Evolutionary conservation across 2,329 filamentous ascomycete species (phyloP), one percentile per base, ranked within the genome.

Genomic region (Alternaria longipes): DNA sequence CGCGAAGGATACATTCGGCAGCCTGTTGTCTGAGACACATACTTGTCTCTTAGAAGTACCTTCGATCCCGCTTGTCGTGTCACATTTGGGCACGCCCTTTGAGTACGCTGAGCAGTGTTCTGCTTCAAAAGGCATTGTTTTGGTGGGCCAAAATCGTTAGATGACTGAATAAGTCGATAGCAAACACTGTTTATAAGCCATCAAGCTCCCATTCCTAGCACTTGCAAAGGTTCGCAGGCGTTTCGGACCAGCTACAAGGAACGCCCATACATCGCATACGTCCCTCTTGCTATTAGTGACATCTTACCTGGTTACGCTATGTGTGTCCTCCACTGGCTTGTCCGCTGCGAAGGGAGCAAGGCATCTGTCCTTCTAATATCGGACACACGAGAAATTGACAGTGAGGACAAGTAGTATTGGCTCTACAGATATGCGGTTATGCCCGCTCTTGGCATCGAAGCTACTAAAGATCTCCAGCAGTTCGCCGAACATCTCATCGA

Each of bases 321-420:
- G 60, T 54, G 58, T 28, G 54, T 65, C 14, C 30, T 63, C 8
- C 50, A 63, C 16, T 63, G 63, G 60, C 56, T 57, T 22, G 42
- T 41, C 5, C 20, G 36, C 7, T 46, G 54, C 6, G 41, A 60
- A 16, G 26, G 40, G 8, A 55, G 50, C 20, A 60, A 50, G 9
- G 7, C 8, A 1, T 58, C 53, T 50, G 38, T 20, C 12, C 46
- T 51, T 22, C 63, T 63, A 34, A 8, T 63, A 14, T 53, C 56
- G 5, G 22, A 22, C 2, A 32, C 55, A 1, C 49, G 54, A 30
- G 56, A 52, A 16, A 38, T 60, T n/a, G 53, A 59, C 7, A 38
- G 36, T 7, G 16, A 36, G n/a, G 63, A 61, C 16, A 63, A 52
- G 20, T 61, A 49, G 44, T 59, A 56, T 40, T 63, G 42, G 50